Percentiles rank a stretch among this genome's conserved stretches.
Evolutionary conservation across 306 rosid genomes (phyloP).

Genomic region (Cucurbita pepo): DNA sequence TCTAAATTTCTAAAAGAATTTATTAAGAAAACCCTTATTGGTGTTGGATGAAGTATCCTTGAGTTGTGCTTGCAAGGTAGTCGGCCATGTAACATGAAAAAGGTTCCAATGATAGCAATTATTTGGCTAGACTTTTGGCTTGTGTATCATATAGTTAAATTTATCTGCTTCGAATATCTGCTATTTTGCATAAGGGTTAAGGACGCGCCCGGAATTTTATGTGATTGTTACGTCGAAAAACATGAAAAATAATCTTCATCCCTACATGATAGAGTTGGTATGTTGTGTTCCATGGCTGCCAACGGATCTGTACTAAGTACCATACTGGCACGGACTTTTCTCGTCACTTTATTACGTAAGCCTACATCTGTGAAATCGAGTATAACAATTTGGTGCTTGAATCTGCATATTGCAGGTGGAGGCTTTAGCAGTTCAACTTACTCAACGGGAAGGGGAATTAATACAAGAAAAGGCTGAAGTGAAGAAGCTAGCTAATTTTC

Average conservation of each 20-base stretch:
- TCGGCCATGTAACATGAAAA: not conserved
- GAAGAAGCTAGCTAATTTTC: conserved; percentile 85
- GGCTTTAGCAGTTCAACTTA: conserved; percentile 85
- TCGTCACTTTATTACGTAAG: not conserved
- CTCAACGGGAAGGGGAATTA: conserved; percentile 53
- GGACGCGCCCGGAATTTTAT: not conserved
- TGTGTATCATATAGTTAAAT: not conserved
- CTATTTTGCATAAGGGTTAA: not conserved
- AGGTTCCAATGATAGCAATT: not conserved
- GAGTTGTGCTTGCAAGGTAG: not conserved
- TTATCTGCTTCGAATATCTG: not conserved
- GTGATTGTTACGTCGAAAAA: not conserved
- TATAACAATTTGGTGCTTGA: conserved; percentile 1
- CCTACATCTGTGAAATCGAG: not conserved
- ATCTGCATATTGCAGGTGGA: conserved; percentile 26
- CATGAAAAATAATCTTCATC: not conserved
- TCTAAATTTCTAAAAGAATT: too few relatives aligned
- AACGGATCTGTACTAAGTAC: not conserved
- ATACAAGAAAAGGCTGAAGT: conserved; percentile 92
- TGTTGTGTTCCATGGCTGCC: not conserved
- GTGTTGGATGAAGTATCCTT: not conserved
- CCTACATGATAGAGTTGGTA: not conserved
- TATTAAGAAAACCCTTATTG: not conserved
- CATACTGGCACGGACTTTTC: not conserved
- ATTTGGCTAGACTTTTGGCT: not conserved